Evolutionary conservation across 805 yeast genomes (phyloP).

Genomic region (Yarrowia hollandica): DNA sequence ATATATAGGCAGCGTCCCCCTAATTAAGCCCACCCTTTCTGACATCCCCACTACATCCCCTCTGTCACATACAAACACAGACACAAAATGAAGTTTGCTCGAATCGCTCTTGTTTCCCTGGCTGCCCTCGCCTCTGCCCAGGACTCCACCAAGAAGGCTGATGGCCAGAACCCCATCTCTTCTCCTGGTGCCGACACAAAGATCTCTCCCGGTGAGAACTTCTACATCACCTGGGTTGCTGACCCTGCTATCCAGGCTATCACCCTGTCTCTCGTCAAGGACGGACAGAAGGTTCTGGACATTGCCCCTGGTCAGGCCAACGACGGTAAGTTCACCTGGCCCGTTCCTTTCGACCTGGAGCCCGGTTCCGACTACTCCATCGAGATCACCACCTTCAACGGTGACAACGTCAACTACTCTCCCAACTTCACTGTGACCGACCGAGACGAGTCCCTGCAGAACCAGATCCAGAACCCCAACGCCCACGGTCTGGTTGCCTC

Average conservation of each 20-base stretch:
- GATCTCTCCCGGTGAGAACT: slow-evolving; percentile 28
- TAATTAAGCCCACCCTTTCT: too few relatives aligned
- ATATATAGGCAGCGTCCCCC: too few relatives aligned
- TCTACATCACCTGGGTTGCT: slow-evolving; percentile 29
- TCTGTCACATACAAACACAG: too few relatives aligned
- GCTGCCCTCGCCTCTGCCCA: slow-evolving; percentile 25
- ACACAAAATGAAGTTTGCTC: slow-evolving; percentile 32
- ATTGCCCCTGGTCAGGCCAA: slow-evolving; percentile 26
- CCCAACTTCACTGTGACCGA: slow-evolving; percentile 25
- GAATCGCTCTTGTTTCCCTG: slow-evolving; percentile 27
- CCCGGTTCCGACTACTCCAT: slow-evolving; percentile 26
- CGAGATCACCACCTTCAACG: slow-evolving; percentile 28
- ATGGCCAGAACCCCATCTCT: slow-evolving; percentile 27
- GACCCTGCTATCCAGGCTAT: slow-evolving; percentile 27
- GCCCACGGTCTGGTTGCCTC: slow-evolving; percentile 31
- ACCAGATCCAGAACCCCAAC: slow-evolving; percentile 28
- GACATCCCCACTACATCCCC: background rate
- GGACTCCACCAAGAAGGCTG: slow-evolving; percentile 19
- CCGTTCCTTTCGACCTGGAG: slow-evolving; percentile 19
- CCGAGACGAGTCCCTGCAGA: slow-evolving; percentile 18
- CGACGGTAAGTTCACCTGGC: slow-evolving; percentile 27
- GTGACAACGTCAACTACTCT: slow-evolving; percentile 26
- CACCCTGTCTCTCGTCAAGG: slow-evolving; percentile 11
- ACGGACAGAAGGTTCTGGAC: slow-evolving; percentile 13
- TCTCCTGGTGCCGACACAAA: slow-evolving; percentile 14